Base-by-base conservation (phyloP, 1,284 basidiomycete genomes). In the Cystobasidium sp. region DNA sequence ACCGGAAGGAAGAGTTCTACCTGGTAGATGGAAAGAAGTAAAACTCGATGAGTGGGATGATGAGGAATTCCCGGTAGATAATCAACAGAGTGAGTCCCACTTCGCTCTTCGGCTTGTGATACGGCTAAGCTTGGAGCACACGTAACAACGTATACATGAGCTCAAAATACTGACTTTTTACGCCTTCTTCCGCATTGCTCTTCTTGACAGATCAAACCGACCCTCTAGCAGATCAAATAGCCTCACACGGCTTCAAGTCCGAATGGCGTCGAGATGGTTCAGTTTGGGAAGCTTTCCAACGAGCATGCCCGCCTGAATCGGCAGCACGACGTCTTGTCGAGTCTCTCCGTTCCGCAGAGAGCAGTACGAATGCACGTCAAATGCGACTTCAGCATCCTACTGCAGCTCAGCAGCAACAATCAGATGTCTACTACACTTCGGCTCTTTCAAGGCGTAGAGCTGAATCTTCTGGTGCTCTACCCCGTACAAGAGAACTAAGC, bases 1-100 rank as follows among this genome's bases (percentile, higher is more conserved):
- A 84, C 90, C 93, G 0, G 94, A 97, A 83, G 92, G 93, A 14
- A 90, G 94, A 22, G 89, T 97, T 12, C 85, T 97, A 91, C 93
- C 93, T 92, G 72, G 64, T 20, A 55, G 39, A 53, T 62, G 67
- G 67, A 62, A 49, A 44, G 61, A 74, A 20, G 55, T 76, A 20
- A 51, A 74, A 8, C 18, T 53, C 6, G 37, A 65, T 8, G 75
- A 72, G 31, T 75, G 75, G 75, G 75, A 55, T 24, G 69, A 72
- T 46, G 75, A 72, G 14, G 75, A 75, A 31, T 65, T 77, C 66
- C 20, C 24, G 52, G 47, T 56, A 55, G 47, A 63, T 24, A 53
- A 31, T 9, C 41, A 12, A 14, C 44, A 63, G 20, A 75, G 75
- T 75, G 64, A 43, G 75, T 75, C 20, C 39, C 53, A 12, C 12